phyloP scores from a whole-genome alignment of 1,284 basidiomycete genomes.

The Takashimella tepidaria region DNA sequence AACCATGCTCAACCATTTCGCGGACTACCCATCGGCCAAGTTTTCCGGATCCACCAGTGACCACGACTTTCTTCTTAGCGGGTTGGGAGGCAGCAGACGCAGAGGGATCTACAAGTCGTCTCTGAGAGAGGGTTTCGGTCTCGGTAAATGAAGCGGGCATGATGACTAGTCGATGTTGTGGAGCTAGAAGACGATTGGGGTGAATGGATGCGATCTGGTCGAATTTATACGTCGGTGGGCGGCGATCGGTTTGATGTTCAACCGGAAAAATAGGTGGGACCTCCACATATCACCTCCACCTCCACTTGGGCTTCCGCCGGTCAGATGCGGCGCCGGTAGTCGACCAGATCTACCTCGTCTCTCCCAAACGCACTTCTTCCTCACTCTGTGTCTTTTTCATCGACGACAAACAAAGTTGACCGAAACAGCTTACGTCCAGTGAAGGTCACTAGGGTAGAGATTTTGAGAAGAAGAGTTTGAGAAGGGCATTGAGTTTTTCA shows the following conservation, averaged over 20 bases:
- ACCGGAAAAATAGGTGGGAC: not conserved
- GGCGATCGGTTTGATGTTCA: not conserved
- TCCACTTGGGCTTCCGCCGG: not conserved
- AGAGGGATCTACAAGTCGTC: conserved; percentile 16
- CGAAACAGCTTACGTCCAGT: no score
- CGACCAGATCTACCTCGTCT: no score
- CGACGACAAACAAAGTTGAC: no score
- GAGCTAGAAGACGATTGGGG: no score
- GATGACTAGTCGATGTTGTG: not conserved
- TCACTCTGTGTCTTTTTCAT: no score
- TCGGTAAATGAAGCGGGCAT: conserved; percentile 18
- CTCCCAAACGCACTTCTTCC: no score
- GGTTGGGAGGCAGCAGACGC: conserved; percentile 7
- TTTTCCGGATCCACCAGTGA: conserved; percentile 44
- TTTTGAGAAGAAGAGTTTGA: no score
- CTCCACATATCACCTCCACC: not conserved
- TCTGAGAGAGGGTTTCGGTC: conserved; percentile 19
- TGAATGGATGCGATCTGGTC: no score
- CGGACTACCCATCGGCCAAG: conserved; percentile 40
- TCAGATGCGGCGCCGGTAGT: not conserved
- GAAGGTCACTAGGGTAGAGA: no score
- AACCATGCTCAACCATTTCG: conserved; percentile 40
- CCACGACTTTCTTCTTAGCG: conserved; percentile 36
- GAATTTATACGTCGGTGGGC: no score
- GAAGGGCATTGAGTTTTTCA: no score